phyloP scores from a whole-genome alignment of 208 protist genomes.

The Leishmania braziliensis region DNA sequence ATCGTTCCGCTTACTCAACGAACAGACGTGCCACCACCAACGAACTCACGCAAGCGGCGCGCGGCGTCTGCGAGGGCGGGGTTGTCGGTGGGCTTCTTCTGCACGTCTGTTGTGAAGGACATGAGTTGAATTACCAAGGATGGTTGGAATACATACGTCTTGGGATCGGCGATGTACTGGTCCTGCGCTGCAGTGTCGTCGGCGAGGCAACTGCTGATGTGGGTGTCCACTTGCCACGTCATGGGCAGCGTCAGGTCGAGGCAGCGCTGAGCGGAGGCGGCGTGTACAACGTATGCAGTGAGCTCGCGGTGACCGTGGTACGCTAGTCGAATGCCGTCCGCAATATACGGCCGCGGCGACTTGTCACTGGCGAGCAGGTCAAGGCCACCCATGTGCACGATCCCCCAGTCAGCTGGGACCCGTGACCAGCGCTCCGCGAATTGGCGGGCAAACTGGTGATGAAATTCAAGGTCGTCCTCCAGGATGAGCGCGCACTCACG shows the following conservation, averaged over 20 bases:
- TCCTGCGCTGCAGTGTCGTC: conserved; percentile 71
- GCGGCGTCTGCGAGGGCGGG: conserved; percentile 83
- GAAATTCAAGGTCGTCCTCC: conserved; percentile 92
- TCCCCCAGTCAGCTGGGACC: conserved; percentile 85
- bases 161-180: conserved; percentile 86
- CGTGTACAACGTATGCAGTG: conserved; percentile 86
- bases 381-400: conserved; percentile 90
- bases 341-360: conserved; percentile 83
- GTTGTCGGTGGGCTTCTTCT: conserved; percentile 76
- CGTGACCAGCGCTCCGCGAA: conserved; percentile 53
- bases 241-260: conserved; percentile 81
- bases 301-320: conserved; percentile 91
- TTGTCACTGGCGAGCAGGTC: conserved; percentile 83
- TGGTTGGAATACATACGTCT: conserved; percentile 90
- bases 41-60: conserved; percentile 90
- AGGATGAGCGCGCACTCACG: conserved; percentile 70
- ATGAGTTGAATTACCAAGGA: conserved; percentile 89
- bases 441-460: conserved; percentile 67
- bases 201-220: conserved; percentile 72
- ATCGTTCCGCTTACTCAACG: conserved; percentile 32
- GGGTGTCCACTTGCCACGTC: conserved; percentile 93
- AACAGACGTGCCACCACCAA: conserved; percentile 84
- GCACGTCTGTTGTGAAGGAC: conserved; percentile 88
- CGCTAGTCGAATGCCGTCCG: conserved; percentile 75
- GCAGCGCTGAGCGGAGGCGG: conserved; percentile 67